Percentiles rank a stretch among this genome's conserved stretches.
phyloP scores from a whole-genome alignment of 2,329 filamentous ascomycete species.

The Plectosphaerella sp. region DNA sequence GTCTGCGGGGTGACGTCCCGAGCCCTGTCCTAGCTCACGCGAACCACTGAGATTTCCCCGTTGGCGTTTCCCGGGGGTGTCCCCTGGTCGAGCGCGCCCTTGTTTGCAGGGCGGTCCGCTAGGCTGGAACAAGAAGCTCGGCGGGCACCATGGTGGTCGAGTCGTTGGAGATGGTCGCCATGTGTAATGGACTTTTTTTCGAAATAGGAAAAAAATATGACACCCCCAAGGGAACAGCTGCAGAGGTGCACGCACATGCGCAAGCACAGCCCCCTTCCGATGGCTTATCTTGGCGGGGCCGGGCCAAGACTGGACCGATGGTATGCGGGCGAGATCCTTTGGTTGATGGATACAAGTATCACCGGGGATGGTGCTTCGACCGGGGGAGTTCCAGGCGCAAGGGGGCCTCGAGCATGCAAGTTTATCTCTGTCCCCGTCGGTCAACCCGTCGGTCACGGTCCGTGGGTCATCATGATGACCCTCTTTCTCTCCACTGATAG shows the following conservation, averaged over 20 bases:
- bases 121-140: not conserved
- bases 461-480: not conserved
- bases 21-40: not conserved
- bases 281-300: not conserved
- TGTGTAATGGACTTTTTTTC: not conserved
- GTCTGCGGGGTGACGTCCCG: constrained; percentile 3
- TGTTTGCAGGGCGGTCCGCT: not conserved
- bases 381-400: too few species aligned
- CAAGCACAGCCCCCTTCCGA: too few species aligned
- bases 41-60: not conserved
- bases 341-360: not conserved
- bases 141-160: not conserved
- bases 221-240: too few species aligned
- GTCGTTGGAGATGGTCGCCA: not conserved
- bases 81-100: not conserved
- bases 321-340: not conserved
- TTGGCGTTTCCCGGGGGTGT: not conserved
- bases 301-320: not conserved
- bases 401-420: not conserved
- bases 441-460: not conserved
- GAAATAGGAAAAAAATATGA: too few species aligned
- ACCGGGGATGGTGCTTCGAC: not conserved
- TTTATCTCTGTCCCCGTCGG: not conserved
- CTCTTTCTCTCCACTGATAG: not conserved
- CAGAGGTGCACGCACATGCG: too few species aligned